phyloP scores from a whole-genome alignment of 768 basidiomycete genomes.

The Royoungia palumana region DNA sequence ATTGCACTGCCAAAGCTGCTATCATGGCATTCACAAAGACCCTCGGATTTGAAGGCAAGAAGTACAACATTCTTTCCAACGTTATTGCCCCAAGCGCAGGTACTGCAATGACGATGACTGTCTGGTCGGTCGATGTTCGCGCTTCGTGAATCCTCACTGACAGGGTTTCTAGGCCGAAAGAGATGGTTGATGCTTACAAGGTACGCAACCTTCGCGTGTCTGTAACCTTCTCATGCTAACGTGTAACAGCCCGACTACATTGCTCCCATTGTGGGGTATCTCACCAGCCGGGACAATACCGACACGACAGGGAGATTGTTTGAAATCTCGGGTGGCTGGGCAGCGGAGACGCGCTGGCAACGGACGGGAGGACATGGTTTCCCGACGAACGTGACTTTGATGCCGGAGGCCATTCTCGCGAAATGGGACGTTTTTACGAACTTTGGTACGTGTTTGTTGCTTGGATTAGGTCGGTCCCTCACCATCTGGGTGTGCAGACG shows the following conservation, averaged over 20 bases:
- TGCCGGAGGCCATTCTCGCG: constrained; percentile 73
- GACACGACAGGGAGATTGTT: constrained; percentile 74
- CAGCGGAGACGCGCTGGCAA: constrained; percentile 91
- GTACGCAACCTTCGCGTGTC: constrained; percentile 31
- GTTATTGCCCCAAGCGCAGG: constrained; percentile 84
- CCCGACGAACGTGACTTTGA: constrained; percentile 69
- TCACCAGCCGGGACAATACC: constrained; percentile 78
- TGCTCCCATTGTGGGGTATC: constrained; percentile 89
- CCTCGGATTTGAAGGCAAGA: constrained; percentile 86
- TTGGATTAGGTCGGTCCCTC: neutral
- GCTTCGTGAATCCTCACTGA: neutral
- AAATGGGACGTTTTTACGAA: constrained; percentile 84
- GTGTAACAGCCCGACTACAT: constrained; percentile 74
- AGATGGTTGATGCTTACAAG: constrained; percentile 89
- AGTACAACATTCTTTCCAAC: constrained; percentile 89
- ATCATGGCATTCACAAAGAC: constrained; percentile 89
- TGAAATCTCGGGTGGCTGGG: constrained; percentile 90
- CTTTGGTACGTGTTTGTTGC: constrained; percentile 56
- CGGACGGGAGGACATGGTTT: constrained; percentile 85
- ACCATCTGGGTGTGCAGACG: constrained; percentile 43
- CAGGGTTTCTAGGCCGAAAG: constrained; percentile 54
- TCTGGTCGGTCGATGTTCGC: constrained; percentile 44
- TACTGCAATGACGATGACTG: constrained; percentile 86
- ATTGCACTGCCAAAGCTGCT: constrained; percentile 89
- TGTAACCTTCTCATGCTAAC: neutral